Conservation (phyloP, 2,329 filamentous ascomycete species). For the Mariannaea sp. region DNA sequence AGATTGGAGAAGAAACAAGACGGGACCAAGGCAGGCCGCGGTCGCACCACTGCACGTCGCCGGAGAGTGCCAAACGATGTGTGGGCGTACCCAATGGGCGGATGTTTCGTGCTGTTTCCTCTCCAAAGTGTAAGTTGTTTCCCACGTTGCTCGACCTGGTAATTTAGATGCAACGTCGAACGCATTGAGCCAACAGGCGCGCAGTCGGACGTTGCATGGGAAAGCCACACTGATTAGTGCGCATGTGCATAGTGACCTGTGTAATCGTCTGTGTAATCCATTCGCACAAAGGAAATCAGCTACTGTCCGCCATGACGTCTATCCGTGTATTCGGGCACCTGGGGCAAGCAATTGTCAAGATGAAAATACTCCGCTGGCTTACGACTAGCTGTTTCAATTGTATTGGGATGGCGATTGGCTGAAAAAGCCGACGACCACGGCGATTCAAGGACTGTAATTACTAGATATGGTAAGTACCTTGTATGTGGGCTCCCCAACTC, state of each 20-base stretch:
- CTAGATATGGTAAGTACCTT: too few relatives aligned
- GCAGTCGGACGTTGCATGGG: slow-evolving; percentile 16
- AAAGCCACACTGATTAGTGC: too few relatives aligned
- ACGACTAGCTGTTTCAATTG: slow-evolving; percentile 12
- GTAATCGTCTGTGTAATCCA: too few relatives aligned
- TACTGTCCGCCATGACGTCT: too few relatives aligned
- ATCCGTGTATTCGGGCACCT: too few relatives aligned
- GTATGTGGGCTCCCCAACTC: too few relatives aligned
- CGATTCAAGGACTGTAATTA: too few relatives aligned
- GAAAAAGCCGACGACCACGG: too few relatives aligned
- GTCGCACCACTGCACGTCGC: slow-evolving; percentile 29
- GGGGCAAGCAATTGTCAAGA: too few relatives aligned
- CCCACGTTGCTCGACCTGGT: background rate
- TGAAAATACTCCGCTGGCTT: slow-evolving; percentile 10
- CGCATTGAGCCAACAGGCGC: slow-evolving; percentile 12
- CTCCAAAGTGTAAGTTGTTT: background rate
- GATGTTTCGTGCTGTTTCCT: background rate
- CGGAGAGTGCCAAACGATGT: slow-evolving; percentile 11
- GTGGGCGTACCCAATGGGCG: too few relatives aligned
- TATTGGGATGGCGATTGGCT: slow-evolving; percentile 8
- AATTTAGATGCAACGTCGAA: background rate
- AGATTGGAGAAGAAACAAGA: background rate
- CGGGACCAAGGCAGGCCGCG: background rate
- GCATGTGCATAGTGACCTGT: too few relatives aligned
- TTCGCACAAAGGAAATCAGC: too few relatives aligned